Evolutionary conservation across 305 asterid genomes (phyloP), one percentile per base, ranked within the genome.

Genomic region (Ilex paraguariensis): DNA sequence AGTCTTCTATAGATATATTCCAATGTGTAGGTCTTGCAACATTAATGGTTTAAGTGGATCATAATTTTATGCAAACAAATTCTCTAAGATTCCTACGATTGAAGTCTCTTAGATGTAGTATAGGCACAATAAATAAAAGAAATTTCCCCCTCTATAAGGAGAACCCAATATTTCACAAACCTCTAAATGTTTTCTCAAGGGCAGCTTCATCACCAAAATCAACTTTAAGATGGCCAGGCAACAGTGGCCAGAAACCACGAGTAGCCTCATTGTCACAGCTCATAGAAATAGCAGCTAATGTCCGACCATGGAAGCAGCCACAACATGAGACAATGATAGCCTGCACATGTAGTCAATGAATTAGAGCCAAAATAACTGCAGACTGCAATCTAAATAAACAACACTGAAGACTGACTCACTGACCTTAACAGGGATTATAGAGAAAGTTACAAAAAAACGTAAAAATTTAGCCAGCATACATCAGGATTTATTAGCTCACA

Each of bases 241-340:
- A 66, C 75, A 93, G 75, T 49, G 99, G 99, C 95, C 95, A 81
- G 68, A 93, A 90, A 3, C 88, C 99, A 60, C 77, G 82, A 59
- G 97, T 90, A 55, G 99, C 99, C 54, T 90, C 98, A 64, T 81
- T 90, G 82, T 93, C 98, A 57, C 97, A 93, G 82, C 98, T 93
- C 98, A 93, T 93, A 56, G 98, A 93, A 62, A 93, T 84, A 68
- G 79, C 96, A 65, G 85, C 97, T 68, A 93, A 66, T 51, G 98
- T 93, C 31, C 97, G 96, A 55, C 98, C 97, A 44, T 93, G 98
- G 70, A 93, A 93, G 84, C 96, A 92, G 66, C 98, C 96, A 86
- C 98, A 90, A 60, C 98, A 90, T 10, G 98, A 92, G 73, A 90
- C 94, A 61, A 92, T 92, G 54, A 90, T 74, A 66, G 96, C 95